Percentiles rank a stretch among this genome's conserved stretches.
These are phyloP conservation scores for Akanthomyces lecanii DNA, from an alignment of 2,329 filamentous ascomycete species.

Conservation along the genomic window DNA sequence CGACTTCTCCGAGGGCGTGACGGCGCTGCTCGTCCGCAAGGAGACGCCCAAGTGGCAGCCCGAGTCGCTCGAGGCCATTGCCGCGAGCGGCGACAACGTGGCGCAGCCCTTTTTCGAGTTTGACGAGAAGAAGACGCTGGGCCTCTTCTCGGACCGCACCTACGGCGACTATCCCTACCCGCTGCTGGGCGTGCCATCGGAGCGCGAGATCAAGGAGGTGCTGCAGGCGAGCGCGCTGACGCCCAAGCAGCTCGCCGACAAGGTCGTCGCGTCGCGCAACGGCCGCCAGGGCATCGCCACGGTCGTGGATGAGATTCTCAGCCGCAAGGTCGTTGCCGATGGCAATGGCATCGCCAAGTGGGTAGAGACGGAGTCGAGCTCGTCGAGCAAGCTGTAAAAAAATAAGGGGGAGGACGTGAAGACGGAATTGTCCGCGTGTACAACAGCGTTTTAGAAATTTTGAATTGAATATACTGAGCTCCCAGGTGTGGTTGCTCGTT, in stretches of 20 bases:
- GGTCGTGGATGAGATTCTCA: constrained; percentile 65
- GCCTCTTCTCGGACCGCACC: constrained; percentile 57
- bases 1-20: constrained; percentile 92
- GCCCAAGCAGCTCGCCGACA: constrained; percentile 56
- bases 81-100: constrained; percentile 48
- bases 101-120: constrained; percentile 64
- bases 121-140: constrained; percentile 43
- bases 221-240: constrained; percentile 39
- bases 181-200: constrained; percentile 67
- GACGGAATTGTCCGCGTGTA: constrained; percentile 11
- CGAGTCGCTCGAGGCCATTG: constrained; percentile 64
- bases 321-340: constrained; percentile 54
- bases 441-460: constrained; percentile 10
- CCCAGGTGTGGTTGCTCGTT: background rate
- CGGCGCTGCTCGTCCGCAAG: constrained; percentile 71
- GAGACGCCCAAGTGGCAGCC: constrained; percentile 71
- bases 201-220: constrained; percentile 52
- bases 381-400: constrained; percentile 31
- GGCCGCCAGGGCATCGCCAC: constrained; percentile 66
- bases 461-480: constrained; percentile 1
- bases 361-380: constrained; percentile 27
- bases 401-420: background rate
- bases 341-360: constrained; percentile 41
- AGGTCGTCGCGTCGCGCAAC: constrained; percentile 56
- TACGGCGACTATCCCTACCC: constrained; percentile 72